Conservation (phyloP, 2,329 filamentous ascomycete genomes). For the Calycina herbarum region DNA sequence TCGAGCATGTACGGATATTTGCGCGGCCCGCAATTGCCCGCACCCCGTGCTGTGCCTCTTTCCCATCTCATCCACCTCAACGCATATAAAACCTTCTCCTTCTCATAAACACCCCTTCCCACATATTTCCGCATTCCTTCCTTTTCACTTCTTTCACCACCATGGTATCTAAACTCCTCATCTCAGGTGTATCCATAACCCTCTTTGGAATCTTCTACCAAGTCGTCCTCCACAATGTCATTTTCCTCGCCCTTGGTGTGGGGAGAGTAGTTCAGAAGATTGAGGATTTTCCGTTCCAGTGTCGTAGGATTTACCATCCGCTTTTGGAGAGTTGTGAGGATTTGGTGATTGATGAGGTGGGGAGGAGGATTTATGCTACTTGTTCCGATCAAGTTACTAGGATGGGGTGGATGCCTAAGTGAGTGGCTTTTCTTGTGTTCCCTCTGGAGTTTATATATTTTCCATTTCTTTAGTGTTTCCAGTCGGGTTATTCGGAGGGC, state of each 20-base stretch:
- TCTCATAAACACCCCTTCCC: no score
- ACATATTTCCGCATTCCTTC: no score
- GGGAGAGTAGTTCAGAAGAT: constrained; percentile 34
- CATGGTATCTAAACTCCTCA: no score
- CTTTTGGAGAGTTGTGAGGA: constrained; percentile 27
- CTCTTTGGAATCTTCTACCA: constrained; percentile 28
- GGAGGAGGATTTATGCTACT: constrained; percentile 24
- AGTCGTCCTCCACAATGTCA: constrained; percentile 23
- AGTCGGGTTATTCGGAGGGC: no score
- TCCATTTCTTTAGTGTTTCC: no score
- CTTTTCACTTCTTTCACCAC: no score
- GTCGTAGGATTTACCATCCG: constrained; percentile 17
- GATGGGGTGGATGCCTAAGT: constrained; percentile 23
- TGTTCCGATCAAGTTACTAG: constrained; percentile 18
- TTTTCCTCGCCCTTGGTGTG: constrained; percentile 34
- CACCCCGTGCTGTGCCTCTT: no score
- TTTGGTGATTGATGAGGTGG: constrained; percentile 25
- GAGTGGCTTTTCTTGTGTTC: no score
- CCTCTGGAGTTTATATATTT: not conserved
- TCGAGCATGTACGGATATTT: no score
- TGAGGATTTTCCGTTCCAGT: constrained; percentile 37
- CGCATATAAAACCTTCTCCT: no score
- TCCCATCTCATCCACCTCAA: no score
- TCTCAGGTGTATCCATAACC: not conserved
- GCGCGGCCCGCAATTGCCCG: no score